phyloP scores from a whole-genome alignment of 768 basidiomycete species.

The Suillus variegatus region DNA sequence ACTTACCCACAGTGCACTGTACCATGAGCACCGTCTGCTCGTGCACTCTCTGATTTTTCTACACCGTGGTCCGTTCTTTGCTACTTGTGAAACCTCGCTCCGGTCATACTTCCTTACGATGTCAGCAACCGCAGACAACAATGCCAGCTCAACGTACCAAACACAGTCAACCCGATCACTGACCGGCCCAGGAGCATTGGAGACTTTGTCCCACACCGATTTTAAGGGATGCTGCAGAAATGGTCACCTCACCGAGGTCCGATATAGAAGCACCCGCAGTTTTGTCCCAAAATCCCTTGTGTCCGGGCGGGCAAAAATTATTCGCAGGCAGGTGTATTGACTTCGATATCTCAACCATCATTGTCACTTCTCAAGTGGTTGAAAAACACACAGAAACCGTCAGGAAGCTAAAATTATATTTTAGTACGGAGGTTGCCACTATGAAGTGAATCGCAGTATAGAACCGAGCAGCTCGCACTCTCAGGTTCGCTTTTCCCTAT shows the following conservation, averaged over 20 bases:
- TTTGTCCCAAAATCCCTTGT: conserved; percentile 25
- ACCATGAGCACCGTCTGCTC: too few species aligned
- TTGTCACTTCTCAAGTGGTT: conserved; percentile 13
- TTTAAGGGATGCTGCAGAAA: not conserved
- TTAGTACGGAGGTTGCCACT: not conserved
- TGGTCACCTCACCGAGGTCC: too few species aligned
- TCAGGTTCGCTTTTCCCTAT: not conserved
- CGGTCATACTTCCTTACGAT: not conserved
- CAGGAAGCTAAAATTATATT: not conserved
- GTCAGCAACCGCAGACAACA: not conserved
- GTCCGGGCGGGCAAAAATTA: conserved; percentile 28
- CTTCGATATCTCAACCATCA: conserved; percentile 25
- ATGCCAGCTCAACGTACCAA: not conserved
- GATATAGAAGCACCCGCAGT: not conserved
- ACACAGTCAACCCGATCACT: not conserved
- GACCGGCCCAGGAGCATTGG: not conserved
- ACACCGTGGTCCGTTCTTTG: not conserved
- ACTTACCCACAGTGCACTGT: too few species aligned
- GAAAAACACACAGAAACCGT: conserved; percentile 22
- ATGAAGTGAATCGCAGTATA: not conserved
- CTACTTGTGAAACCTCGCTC: not conserved
- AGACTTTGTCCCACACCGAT: not conserved
- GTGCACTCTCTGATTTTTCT: too few species aligned
- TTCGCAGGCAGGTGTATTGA: conserved; percentile 24
- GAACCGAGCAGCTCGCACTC: not conserved